phyloP scores from a whole-genome alignment of 208 protist species.

The Leishmania guyanensis region DNA sequence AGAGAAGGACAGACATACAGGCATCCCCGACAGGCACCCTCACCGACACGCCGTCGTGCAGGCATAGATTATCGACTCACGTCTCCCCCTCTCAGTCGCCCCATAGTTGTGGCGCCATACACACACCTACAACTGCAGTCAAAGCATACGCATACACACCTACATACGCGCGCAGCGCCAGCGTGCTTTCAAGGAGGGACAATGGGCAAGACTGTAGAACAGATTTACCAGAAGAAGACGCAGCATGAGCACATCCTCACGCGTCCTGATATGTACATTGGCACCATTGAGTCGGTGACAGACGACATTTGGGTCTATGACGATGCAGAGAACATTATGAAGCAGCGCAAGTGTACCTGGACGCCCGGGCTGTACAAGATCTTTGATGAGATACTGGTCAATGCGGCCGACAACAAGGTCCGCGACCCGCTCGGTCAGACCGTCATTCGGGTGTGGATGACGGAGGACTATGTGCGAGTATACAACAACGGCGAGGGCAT shows the following conservation, averaged over 20 bases:
- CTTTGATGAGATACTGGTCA: constrained; percentile 99
- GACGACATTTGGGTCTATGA: constrained; percentile 97
- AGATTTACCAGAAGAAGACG: constrained; percentile 98
- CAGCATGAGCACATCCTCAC: constrained; percentile 98
- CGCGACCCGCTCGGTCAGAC: constrained; percentile 93
- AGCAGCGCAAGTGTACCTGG: constrained; percentile 94
- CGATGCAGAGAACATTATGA: constrained; percentile 90
- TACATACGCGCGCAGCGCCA: constrained; percentile 23
- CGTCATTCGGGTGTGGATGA: constrained; percentile 96
- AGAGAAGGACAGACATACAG: not conserved
- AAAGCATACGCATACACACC: constrained; percentile 36
- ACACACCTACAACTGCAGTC: constrained; percentile 7
- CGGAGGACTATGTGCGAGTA: constrained; percentile 96
- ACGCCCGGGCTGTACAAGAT: constrained; percentile 99
- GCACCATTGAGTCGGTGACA: constrained; percentile 90
- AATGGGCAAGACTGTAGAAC: constrained; percentile 87
- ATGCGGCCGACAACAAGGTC: constrained; percentile 99
- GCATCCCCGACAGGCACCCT: not conserved
- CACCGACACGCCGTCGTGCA: not conserved
- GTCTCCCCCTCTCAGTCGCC: not conserved
- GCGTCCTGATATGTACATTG: constrained; percentile 99
- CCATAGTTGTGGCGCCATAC: not conserved
- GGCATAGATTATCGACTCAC: not conserved
- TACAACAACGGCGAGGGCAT: constrained; percentile 99
- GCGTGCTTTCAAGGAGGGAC: not conserved